phyloP scores from a whole-genome alignment of 2,329 filamentous ascomycete species.

The Aureobasidium subglaciale region DNA sequence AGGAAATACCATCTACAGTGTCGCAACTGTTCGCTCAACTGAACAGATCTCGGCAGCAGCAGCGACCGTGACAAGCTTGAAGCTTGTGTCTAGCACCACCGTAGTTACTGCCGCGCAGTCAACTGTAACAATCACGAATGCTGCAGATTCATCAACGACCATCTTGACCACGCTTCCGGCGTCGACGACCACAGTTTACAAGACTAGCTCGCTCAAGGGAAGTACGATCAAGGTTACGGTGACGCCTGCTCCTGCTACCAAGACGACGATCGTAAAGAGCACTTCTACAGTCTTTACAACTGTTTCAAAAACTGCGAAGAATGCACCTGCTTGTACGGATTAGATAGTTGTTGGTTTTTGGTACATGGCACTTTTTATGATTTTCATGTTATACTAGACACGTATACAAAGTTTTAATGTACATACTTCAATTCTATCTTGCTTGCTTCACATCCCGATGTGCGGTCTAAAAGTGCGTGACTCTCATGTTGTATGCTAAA shows the following conservation, averaged over 20 bases:
- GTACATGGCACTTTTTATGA: not conserved
- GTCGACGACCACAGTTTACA: slow-evolving; percentile 16
- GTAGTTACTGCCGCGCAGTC: slow-evolving; percentile 12
- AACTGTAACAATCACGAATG: slow-evolving; percentile 15
- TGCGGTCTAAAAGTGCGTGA: too few species aligned
- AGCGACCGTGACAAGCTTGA: slow-evolving; percentile 16
- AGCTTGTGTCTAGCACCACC: slow-evolving; percentile 18
- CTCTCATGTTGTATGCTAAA: too few species aligned
- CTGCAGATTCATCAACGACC: slow-evolving; percentile 19
- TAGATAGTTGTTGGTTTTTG: not conserved
- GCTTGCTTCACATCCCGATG: not conserved
- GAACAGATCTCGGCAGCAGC: not conserved
- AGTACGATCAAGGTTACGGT: slow-evolving; percentile 15
- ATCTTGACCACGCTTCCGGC: slow-evolving; percentile 22
- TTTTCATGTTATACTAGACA: not conserved
- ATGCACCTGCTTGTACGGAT: slow-evolving; percentile 18
- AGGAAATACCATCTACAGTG: slow-evolving; percentile 19
- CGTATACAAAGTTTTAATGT: not conserved
- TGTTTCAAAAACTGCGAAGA: slow-evolving; percentile 20
- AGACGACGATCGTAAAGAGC: slow-evolving; percentile 19
- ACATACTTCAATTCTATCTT: not conserved
- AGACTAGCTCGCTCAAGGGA: slow-evolving; percentile 16
- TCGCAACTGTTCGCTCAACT: slow-evolving; percentile 16
- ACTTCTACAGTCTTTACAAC: slow-evolving; percentile 18
- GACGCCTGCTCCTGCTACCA: slow-evolving; percentile 16